phyloP scores from a whole-genome alignment of 495 filamentous ascomycete species.

The Glonium stellatum region DNA sequence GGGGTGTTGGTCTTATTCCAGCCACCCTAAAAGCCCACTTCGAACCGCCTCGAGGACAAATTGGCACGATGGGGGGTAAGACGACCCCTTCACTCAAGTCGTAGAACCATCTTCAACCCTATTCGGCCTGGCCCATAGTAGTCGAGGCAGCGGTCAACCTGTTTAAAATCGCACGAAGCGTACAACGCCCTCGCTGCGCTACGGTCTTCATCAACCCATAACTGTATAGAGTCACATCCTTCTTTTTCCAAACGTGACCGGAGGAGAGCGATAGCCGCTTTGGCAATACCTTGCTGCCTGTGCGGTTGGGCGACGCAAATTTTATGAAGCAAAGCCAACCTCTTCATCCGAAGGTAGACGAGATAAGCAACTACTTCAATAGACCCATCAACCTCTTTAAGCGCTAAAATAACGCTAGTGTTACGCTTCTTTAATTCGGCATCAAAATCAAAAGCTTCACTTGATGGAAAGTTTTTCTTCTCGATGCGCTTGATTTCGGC shows the following conservation, averaged over 20 bases:
- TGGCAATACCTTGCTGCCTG: slow-evolving; percentile 49
- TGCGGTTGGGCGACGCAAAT: slow-evolving; percentile 49
- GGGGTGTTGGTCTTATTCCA: slow-evolving; percentile 10
- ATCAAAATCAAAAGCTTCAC: slow-evolving; percentile 49
- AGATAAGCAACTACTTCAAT: slow-evolving; percentile 43
- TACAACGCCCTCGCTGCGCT: slow-evolving; percentile 47
- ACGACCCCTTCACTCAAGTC: slow-evolving; percentile 15
- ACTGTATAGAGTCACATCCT: slow-evolving; percentile 49
- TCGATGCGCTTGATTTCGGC: slow-evolving; percentile 45
- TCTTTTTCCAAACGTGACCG: slow-evolving; percentile 44
- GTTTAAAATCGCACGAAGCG: slow-evolving; percentile 44
- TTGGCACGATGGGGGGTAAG: not conserved
- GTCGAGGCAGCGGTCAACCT: slow-evolving; percentile 45
- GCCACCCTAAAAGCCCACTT: slow-evolving; percentile 13
- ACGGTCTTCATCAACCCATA: slow-evolving; percentile 56
- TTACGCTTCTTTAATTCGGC: slow-evolving; percentile 52
- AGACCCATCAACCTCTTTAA: slow-evolving; percentile 26
- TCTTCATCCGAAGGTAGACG: slow-evolving; percentile 49
- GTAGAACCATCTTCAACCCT: slow-evolving; percentile 49
- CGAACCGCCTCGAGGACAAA: not conserved
- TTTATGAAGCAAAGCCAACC: slow-evolving; percentile 50
- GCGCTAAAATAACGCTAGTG: slow-evolving; percentile 45
- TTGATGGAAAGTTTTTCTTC: slow-evolving; percentile 52
- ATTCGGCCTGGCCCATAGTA: slow-evolving; percentile 54
- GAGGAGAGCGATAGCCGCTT: slow-evolving; percentile 45